Percentiles rank a stretch among this genome's conserved stretches.
phyloP scores from a whole-genome alignment of 768 basidiomycete species.

The Termitomyces sp. region DNA sequence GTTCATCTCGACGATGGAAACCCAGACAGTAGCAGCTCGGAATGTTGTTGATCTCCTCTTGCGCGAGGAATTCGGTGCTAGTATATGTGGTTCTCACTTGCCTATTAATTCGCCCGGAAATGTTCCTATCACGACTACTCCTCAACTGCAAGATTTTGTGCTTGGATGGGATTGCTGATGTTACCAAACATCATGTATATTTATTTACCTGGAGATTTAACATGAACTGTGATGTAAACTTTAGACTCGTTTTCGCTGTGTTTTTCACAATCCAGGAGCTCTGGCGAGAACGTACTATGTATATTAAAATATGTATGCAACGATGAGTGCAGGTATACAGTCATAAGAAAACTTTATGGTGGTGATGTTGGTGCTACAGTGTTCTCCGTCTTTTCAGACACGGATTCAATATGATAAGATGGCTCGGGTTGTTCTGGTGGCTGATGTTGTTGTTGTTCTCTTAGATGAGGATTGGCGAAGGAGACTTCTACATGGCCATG shows the following conservation, averaged over 20 bases:
- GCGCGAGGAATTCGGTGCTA: conserved; percentile 62
- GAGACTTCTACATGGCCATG: conserved; percentile 33
- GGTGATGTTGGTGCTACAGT: conserved; percentile 12
- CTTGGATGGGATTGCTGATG: conserved; percentile 72
- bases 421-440: conserved; percentile 5
- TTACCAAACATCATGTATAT: not conserved
- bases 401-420: conserved; percentile 14
- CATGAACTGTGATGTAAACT: not conserved
- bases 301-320: not conserved
- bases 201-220: not conserved
- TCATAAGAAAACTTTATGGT: conserved; percentile 7
- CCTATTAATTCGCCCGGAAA: conserved; percentile 14
- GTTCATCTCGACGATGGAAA: conserved; percentile 92
- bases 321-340: conserved; percentile 4
- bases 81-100: conserved; percentile 55
- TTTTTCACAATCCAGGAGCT: conserved; percentile 3
- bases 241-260: not conserved
- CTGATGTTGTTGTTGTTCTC: conserved; percentile 1
- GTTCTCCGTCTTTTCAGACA: conserved; percentile 26
- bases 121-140: not conserved
- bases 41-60: conserved; percentile 80
- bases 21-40: conserved; percentile 76
- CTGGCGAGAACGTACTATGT: conserved; percentile 4
- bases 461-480: conserved; percentile 6
- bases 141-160: conserved; percentile 41